phyloP scores from a whole-genome alignment of 2,329 filamentous ascomycete genomes.

The Cladobotryum protrusum region DNA sequence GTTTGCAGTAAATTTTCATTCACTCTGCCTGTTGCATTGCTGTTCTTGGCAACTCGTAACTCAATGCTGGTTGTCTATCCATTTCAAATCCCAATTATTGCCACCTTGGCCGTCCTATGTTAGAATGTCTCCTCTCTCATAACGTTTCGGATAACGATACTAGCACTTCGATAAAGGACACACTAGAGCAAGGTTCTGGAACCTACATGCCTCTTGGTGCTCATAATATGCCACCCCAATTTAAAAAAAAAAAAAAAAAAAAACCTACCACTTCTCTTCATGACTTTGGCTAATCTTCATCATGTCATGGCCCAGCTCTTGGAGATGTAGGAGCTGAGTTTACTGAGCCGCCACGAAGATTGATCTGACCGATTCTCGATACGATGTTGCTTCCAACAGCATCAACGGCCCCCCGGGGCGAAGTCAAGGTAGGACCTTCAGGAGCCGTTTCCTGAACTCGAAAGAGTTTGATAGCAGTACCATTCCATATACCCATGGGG shows the following conservation, averaged over 20 bases:
- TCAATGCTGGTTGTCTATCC: no score
- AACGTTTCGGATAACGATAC: neutral
- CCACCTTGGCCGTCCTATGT: no score
- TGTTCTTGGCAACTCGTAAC: no score
- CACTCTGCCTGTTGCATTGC: no score
- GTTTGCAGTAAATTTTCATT: no score
- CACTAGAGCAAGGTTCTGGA: neutral
- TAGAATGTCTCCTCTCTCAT: no score
- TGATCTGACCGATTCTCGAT: conserved; percentile 75
- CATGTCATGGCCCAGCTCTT: conserved; percentile 8
- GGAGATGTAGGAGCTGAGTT: conserved; percentile 14
- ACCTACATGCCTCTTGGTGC: neutral
- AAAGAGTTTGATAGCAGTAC: conserved; percentile 82
- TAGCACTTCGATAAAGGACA: neutral
- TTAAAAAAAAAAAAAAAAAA: no score
- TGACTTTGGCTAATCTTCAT: neutral
- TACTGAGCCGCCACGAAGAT: conserved; percentile 49
- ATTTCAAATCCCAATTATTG: no score
- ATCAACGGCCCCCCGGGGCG: conserved; percentile 84
- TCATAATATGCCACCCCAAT: neutral
- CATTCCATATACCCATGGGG: conserved; percentile 90
- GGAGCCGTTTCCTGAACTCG: conserved; percentile 79
- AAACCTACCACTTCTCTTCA: neutral
- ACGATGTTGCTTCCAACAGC: conserved; percentile 88
- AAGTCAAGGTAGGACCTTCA: conserved; percentile 72